phyloP scores from a whole-genome alignment of 2,329 filamentous ascomycete genomes.

The Gnomoniopsis sp. region DNA sequence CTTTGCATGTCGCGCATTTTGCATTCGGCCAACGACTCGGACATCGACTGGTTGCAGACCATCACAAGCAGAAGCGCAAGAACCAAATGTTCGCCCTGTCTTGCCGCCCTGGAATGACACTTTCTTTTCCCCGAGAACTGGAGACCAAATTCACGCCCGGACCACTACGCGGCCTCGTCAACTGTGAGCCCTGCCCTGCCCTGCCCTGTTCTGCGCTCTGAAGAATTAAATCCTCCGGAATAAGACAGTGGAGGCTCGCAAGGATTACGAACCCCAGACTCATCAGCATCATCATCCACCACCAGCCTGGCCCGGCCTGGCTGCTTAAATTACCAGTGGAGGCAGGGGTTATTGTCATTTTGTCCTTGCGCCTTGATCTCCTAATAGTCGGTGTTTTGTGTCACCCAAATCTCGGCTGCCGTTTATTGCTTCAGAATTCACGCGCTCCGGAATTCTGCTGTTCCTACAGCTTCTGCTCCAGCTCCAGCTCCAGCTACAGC shows the following conservation, averaged over 20 bases:
- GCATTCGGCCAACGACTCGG: no score
- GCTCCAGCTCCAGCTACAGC: not conserved
- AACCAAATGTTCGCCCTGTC: no score
- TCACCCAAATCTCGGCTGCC: slow-evolving; percentile 18
- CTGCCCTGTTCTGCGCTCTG: not conserved
- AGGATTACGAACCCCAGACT: slow-evolving; percentile 4
- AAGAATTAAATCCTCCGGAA: not conserved
- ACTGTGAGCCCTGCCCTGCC: not conserved
- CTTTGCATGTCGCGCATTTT: no score
- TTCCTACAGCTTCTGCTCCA: slow-evolving; percentile 2
- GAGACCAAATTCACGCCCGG: not conserved
- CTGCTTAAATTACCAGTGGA: slow-evolving; percentile 13
- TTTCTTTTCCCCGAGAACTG: no score
- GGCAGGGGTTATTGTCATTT: slow-evolving; percentile 6
- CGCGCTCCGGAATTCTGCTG: slow-evolving; percentile 4
- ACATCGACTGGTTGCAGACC: no score
- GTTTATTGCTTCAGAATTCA: slow-evolving; percentile 7
- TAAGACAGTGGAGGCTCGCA: not conserved
- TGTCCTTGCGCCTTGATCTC: slow-evolving; percentile 5
- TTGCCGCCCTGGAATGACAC: no score
- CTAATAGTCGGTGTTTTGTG: slow-evolving; percentile 7
- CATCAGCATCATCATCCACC: not conserved
- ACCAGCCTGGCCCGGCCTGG: not conserved
- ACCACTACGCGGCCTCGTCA: not conserved
- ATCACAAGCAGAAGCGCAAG: no score